Conservation (phyloP, 305 asterid species). For the Ilex paraguariensis region DNA sequence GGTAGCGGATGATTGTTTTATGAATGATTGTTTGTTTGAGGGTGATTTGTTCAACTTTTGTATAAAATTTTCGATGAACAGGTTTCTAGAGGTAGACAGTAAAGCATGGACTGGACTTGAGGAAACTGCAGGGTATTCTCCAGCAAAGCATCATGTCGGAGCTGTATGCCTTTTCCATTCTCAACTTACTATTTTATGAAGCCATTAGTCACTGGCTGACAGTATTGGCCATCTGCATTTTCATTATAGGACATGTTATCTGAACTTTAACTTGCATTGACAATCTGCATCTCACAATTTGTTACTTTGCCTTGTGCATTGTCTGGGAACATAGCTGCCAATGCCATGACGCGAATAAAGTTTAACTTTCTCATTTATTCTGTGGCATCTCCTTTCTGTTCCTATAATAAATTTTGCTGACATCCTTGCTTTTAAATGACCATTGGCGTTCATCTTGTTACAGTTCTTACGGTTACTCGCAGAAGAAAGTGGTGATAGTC, state of each 20-base stretch:
- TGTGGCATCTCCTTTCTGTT: too few relatives aligned
- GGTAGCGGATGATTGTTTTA: background rate
- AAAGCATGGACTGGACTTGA: conserved; percentile 85
- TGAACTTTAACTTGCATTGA: too few relatives aligned
- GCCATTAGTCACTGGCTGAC: background rate
- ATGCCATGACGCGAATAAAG: too few relatives aligned
- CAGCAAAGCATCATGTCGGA: conserved; percentile 79
- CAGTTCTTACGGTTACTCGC: conserved; percentile 84
- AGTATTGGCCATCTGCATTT: too few relatives aligned
- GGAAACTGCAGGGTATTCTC: conserved; percentile 68
- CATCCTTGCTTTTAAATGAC: conserved; percentile 13
- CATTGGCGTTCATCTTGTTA: conserved; percentile 13
- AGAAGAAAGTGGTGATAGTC: conserved; percentile 45
- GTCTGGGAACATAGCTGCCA: too few relatives aligned
- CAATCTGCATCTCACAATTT: too few relatives aligned
- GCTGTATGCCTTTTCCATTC: conserved; percentile 50
- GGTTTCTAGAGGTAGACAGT: conserved; percentile 69
- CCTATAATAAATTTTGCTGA: too few relatives aligned
- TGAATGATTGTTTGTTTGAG: background rate
- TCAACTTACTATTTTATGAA: background rate
- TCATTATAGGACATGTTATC: too few relatives aligned
- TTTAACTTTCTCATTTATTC: too few relatives aligned
- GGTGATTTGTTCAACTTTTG: conserved; percentile 5
- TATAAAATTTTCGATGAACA: conserved; percentile 14
- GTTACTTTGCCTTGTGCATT: too few relatives aligned